Base-by-base conservation (phyloP, 1,284 basidiomycete genomes). In the Cystobasidium sp. region DNA sequence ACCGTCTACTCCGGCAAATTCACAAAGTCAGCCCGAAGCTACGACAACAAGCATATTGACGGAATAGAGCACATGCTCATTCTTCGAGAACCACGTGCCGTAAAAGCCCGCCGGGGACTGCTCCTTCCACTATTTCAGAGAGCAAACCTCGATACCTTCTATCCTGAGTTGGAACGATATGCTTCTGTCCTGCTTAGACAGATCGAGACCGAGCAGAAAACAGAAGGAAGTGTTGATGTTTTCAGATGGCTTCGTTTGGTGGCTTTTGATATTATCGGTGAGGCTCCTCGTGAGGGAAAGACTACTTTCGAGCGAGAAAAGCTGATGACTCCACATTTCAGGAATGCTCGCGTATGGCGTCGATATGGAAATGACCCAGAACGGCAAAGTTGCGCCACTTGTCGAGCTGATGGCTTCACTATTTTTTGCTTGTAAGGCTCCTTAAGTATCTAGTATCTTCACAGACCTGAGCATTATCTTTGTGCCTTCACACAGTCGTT, bases 171-270 rank as follows among this genome's bases (percentile, higher is more conserved):
- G 9, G 51, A 74, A 39, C 37, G 52, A 18, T 74, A 74, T 39
- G 55, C 65, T 10, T 47, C 47, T 9, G 20, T 68, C 6, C 53
- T 74, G n/a, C 22, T 69, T 10, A 59, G 44, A 20, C 71, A 74
- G 39, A 51, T 74, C 10, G 71, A 67, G 47, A 56, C 53, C 22
- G 71, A 74, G 24, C 63, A 68, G 37, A 74, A 74, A 31, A 31
- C 41, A 4, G n/a, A 74, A 22, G 71, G 71, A 9, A 53, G 37
- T 41, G 71, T 59, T n/a, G 71, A 74, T 61, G 51, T 74, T 10
- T 74, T 68, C 51, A 41, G 71, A 31, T 74, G 71, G 71, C 51
- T 72, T 51, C 58, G 69, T n/a, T 39, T 72, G 16, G 69, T 72
- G 8, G 69, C 69, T 5, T 72, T 72, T 64, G 69, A 67, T 56